Evolutionary conservation across 75 land plant genomes (phyloP), one percentile per base, ranked within the genome.

Genomic region (Sequoiadendron giganteum): DNA sequence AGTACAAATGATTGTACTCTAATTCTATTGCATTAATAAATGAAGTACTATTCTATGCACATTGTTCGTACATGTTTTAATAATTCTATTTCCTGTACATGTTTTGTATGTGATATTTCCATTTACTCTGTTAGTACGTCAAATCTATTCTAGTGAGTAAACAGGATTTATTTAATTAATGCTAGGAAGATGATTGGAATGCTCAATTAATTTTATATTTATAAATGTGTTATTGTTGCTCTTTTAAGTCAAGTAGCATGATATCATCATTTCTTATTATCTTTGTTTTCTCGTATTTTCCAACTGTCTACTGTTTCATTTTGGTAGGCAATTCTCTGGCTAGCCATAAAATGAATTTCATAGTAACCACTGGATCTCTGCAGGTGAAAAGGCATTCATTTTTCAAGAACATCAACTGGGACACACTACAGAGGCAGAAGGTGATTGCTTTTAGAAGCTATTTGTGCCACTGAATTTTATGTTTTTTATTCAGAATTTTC

Each of bases 381-480:
- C 93, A 98, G 99, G 99, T 98, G 83, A 98, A 98, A 90, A 93
- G 94, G 34, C 99, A 98, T 89, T 87, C 88, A 1, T 97, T 95
- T 87, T 98, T 98, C 90, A 95, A 93, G 89, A 93, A 97, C 87
- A 95, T 98, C 84, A 95, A 96, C 86, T 98, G 99, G 99, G 96
- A 98, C 90, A 98, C 97, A n/a, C 93, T 97, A 80, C 99, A 97
- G n/a, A 92, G 97, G 65, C 99, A 98, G 83, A 97, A 98, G 99
- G 99, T 97, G 72, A 81, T 21, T 75, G 47, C 85, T 39, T 86
- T 11, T 79, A n/a, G 73, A 49, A 28, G 47, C 36, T 65, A 65
- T 28, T 84, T 85, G n/a, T 47, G 14, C n/a, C 1, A 42, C 45
- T 38, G 81, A 5, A 79, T 82, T 25, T 82, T 82, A 10, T 82